Base-by-base conservation (phyloP, 495 filamentous ascomycete genomes). In the Sordaria brevicollis region DNA sequence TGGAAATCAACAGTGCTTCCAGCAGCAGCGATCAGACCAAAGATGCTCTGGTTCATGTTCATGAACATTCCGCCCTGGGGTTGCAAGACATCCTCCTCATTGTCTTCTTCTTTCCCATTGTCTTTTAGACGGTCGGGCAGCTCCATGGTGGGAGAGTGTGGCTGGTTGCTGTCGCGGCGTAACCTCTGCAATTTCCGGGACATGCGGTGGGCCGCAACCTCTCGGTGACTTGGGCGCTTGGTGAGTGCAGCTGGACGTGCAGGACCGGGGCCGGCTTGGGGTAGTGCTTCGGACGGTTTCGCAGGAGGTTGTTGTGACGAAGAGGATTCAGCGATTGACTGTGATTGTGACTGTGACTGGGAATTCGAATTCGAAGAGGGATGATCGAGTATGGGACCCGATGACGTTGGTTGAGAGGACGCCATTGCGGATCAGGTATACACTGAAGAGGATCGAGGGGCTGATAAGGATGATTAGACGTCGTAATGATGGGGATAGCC, bases 11-110 rank as follows among this genome's bases (percentile, higher is more conserved):
- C 89, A 65, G 87, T 87, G 67, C 91, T 92, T 6, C 92, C 93
- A 41, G 93, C 93, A n/a, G 92, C 91, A 17, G 94, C 92, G 71
- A 99, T 94, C 80, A 99, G 86, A 67, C 93, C 93, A 79, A 97
- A 97, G 67, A 99, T 86, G 66, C 92, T 94, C 81, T 97, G 94
- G 79, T 97, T 94, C 91, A 97, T 92, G 72, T 92, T 91, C 83
- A 84, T 83, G 62, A 83, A 81, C 76, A 85, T 83, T 65, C 79
- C 77, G 8, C 83, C 78, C 4, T 89, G 87, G 29, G 89, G 89
- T 15, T 89, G 88, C 67, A 90, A 85, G 54, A 90, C 90, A 79
- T 95, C 93, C 69, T 93, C 87, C 34, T 86, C 84, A n/a, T 70
- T 72, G 29, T 86, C 84, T 3, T 71, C 75, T 33, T 81, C 78